Evolutionary conservation across 306 rosid genomes (phyloP).

Genomic region (Gastrolobium villosum): DNA sequence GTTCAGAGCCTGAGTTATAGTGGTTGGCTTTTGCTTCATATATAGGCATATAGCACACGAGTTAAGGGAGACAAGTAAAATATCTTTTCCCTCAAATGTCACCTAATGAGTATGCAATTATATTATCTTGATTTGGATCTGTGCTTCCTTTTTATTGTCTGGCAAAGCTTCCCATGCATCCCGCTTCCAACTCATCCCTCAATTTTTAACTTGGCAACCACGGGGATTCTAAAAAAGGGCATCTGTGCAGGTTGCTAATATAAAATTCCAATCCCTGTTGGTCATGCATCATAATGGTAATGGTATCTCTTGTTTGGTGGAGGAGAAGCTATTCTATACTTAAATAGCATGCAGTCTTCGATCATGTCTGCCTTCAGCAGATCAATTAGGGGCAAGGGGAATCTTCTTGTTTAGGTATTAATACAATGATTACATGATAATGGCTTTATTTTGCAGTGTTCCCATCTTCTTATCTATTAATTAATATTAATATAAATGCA

Average conservation of each 20-base stretch:
- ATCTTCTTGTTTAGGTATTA: conserved; percentile 31
- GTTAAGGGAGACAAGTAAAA: conserved; percentile 9
- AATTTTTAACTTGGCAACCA: conserved; percentile 23
- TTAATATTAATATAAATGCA: neutral
- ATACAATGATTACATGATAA: neutral
- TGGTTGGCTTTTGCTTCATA: conserved; percentile 2
- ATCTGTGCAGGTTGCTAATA: conserved; percentile 30
- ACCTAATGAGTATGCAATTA: neutral
- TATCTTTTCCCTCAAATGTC: conserved; percentile 10
- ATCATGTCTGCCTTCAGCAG: conserved; percentile 18
- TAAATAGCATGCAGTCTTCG: conserved; percentile 7
- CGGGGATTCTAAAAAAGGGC: conserved; percentile 8
- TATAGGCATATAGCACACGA: neutral
- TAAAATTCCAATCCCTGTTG: conserved; percentile 1
- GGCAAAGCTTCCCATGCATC: conserved; percentile 18
- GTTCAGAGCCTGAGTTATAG: neutral
- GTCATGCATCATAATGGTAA: neutral
- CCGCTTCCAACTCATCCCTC: conserved; percentile 23
- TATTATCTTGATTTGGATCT: conserved; percentile 23
- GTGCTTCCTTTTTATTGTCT: neutral
- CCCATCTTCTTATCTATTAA: neutral
- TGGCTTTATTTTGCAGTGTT: conserved; percentile 31
- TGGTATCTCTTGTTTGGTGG: conserved; percentile 19
- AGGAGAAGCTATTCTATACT: neutral
- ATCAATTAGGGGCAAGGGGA: conserved; percentile 18